phyloP scores from a whole-genome alignment of 352 stramenopile species.

The Pythium periplocum region DNA sequence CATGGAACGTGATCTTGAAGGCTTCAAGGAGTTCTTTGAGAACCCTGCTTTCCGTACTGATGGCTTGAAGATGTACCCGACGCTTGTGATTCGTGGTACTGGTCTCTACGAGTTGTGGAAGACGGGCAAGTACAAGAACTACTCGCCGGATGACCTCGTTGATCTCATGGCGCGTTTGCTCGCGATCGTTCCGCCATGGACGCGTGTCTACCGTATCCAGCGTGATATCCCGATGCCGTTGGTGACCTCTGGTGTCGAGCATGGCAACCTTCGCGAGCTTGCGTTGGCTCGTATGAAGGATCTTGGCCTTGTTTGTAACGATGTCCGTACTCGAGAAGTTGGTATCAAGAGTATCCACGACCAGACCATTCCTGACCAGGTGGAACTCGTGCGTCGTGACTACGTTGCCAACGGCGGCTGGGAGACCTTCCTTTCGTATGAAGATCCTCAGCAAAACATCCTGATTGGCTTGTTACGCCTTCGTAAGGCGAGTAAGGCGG shows the following conservation, averaged over 20 bases:
- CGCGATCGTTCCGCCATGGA: slow-evolving; percentile 95
- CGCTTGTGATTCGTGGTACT: slow-evolving; percentile 95
- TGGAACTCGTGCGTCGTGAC: slow-evolving; percentile 95
- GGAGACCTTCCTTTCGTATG: slow-evolving; percentile 96
- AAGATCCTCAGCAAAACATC: slow-evolving; percentile 96
- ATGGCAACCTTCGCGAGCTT: slow-evolving; percentile 94
- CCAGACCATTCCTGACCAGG: slow-evolving; percentile 88
- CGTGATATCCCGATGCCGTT: slow-evolving; percentile 98
- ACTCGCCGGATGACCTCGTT: slow-evolving; percentile 74
- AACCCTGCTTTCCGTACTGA: slow-evolving; percentile 94
- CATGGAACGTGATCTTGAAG: slow-evolving; percentile 93
- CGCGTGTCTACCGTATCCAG: slow-evolving; percentile 94
- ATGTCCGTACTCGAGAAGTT: slow-evolving; percentile 94
- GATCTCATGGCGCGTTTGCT: slow-evolving; percentile 93
- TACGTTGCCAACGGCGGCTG: slow-evolving; percentile 95
- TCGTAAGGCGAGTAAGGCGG: slow-evolving; percentile 78
- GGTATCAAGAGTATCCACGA: slow-evolving; percentile 97
- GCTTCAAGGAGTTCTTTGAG: slow-evolving; percentile 97
- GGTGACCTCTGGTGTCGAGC: slow-evolving; percentile 94
- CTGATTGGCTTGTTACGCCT: slow-evolving; percentile 93
- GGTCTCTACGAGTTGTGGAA: slow-evolving; percentile 98
- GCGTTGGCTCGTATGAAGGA: slow-evolving; percentile 91
- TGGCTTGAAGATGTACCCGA: slow-evolving; percentile 96
- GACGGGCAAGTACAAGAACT: slow-evolving; percentile 90
- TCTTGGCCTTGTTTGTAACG: slow-evolving; percentile 89